phyloP scores from a whole-genome alignment of 1,284 basidiomycete genomes.

The Rhodotorula sp. region DNA sequence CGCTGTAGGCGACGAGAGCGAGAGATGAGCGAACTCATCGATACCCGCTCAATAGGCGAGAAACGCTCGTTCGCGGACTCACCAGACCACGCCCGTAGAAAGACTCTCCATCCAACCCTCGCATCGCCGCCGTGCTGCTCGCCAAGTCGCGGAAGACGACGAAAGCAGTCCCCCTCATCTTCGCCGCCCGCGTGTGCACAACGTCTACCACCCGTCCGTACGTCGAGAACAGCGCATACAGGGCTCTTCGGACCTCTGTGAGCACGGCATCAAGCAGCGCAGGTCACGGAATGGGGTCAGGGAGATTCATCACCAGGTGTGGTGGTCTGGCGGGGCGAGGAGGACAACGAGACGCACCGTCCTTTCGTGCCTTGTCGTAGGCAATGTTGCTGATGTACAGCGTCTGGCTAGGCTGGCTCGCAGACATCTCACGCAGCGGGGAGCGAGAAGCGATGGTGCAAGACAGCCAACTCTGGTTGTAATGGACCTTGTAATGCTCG shows the following conservation, averaged over 20 bases:
- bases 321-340: not conserved
- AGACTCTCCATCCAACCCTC: conserved; percentile 81
- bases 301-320: not conserved
- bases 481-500: too few species aligned
- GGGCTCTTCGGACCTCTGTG: conserved; percentile 71
- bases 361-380: conserved; percentile 81
- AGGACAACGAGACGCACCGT: conserved; percentile 51
- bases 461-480: not conserved
- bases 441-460: not conserved
- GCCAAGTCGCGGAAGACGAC: conserved; percentile 89
- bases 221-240: conserved; percentile 86
- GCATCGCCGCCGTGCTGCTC: conserved; percentile 82
- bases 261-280: not conserved
- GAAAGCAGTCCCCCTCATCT: conserved; percentile 94
- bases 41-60: too few species aligned
- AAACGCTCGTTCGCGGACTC: conserved; percentile 47
- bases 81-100: conserved; percentile 93
- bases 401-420: conserved; percentile 68
- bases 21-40: not conserved
- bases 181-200: conserved; percentile 80
- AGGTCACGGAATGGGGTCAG: not conserved
- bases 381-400: conserved; percentile 95
- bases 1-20: conserved; percentile 9
- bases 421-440: conserved; percentile 11
- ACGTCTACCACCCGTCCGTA: conserved; percentile 93